Evolutionary conservation across 2,329 filamentous ascomycete genomes (phyloP), one percentile per base, ranked within the genome.

Genomic region (Elsinoe necatrix): DNA sequence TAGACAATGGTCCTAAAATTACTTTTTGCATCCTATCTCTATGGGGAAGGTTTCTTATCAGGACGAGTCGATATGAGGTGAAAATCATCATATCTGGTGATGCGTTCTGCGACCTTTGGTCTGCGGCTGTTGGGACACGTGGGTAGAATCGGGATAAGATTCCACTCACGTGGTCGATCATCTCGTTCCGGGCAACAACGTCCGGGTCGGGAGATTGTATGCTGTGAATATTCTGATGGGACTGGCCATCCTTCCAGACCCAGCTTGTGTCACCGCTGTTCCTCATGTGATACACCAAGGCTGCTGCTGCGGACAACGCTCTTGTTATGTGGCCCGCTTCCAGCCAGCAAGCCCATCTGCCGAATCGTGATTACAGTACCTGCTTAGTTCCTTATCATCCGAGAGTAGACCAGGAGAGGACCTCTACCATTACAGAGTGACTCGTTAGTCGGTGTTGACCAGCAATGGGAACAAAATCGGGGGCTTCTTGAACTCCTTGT

Each of bases 401-500:
- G n/a, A n/a, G n/a, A n/a, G n/a, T n/a, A n/a, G n/a, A n/a, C n/a
- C n/a, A n/a, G n/a, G n/a, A n/a, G n/a, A n/a, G n/a, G n/a, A n/a
- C n/a, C n/a, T n/a, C n/a, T n/a, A n/a, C n/a, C n/a, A n/a, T n/a
- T n/a, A n/a, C n/a, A n/a, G n/a, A n/a, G n/a, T n/a, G n/a, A n/a
- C n/a, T n/a, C n/a, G n/a, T 52, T 18, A 52, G 21, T 37, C 48
- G 16, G 31, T 21, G 20, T 56, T 56, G 21, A 37, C 27, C 60
- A 71, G 64, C 59, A 73, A 70, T 56, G 79, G 80, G 64, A 83
- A 83, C 54, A 83, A 66, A 18, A 75, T 70, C 8, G 73, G 75
- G 60, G 75, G 68, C 42, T 71, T 67, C 20, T 72, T 71, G 21
- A 75, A 72, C 25, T 76, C 41, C 5, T 71, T 66, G 4, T 64